These are phyloP conservation scores for Artemisia annua DNA, from an alignment of 129 eudicot genomes.

Conservation along the genomic window DNA sequence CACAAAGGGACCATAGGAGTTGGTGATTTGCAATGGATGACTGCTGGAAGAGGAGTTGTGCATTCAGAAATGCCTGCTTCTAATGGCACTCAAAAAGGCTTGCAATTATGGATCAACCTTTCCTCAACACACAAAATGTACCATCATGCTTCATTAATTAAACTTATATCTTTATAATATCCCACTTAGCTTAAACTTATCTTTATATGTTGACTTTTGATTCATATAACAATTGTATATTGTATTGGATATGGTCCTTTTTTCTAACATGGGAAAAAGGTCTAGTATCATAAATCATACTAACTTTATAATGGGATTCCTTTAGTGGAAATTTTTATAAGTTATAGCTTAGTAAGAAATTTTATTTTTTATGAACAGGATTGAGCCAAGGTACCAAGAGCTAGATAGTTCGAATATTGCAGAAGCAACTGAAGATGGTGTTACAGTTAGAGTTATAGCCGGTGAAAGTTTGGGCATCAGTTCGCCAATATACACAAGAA, in stretches of 20 bases:
- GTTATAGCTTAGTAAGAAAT: background rate
- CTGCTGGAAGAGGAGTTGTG: conserved; percentile 89
- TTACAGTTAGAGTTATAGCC: conserved; percentile 67
- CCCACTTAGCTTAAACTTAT: no score
- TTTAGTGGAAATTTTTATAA: no score
- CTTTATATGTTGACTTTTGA: background rate
- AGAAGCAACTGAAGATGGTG: conserved; percentile 58
- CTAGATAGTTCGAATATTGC: conserved; percentile 36
- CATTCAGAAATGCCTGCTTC: conserved; percentile 95
- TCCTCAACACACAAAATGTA: conserved; percentile 79
- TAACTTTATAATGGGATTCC: no score
- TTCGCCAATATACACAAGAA: conserved; percentile 68
- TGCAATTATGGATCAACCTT: conserved; percentile 89
- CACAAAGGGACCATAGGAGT: conserved; percentile 77
- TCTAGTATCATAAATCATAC: background rate
- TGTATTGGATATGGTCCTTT: background rate
- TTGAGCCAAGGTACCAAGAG: conserved; percentile 71
- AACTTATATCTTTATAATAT: no score
- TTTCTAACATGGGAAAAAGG: background rate
- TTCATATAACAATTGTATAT: background rate
- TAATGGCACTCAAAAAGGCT: conserved; percentile 70
- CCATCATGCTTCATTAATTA: background rate
- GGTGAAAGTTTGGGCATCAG: conserved; percentile 72
- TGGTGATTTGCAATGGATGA: conserved; percentile 95
- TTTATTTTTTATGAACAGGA: conserved; percentile 34